These are phyloP conservation scores for Neurospora sp. DNA, from an alignment of 495 filamentous ascomycete species.

Conservation along the genomic window DNA sequence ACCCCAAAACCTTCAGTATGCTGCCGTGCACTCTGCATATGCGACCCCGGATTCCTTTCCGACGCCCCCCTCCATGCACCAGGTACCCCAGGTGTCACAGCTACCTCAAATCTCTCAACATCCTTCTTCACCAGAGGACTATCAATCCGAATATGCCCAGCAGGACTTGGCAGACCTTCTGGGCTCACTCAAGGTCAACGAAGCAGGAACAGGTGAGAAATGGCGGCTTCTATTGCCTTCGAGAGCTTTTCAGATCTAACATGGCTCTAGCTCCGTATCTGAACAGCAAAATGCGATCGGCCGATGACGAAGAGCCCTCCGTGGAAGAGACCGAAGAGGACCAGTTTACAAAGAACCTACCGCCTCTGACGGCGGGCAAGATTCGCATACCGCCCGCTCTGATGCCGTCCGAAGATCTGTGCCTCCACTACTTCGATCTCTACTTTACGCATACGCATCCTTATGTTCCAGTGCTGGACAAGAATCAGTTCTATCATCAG, in stretches of 20 bases:
- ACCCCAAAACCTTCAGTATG: conserved; percentile 40
- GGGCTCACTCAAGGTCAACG: conserved; percentile 79
- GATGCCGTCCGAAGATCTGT: conserved; percentile 82
- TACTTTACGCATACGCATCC: conserved; percentile 92
- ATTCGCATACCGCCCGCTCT: conserved; percentile 88
- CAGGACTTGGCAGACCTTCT: conserved; percentile 69
- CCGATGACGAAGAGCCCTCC: conserved; percentile 57
- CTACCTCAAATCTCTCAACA: conserved; percentile 19
- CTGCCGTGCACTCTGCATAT: conserved; percentile 35
- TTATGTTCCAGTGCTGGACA: conserved; percentile 89
- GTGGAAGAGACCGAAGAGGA: conserved; percentile 66
- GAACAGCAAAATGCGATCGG: conserved; percentile 54
- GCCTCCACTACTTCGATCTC: conserved; percentile 78
- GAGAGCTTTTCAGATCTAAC: conserved; percentile 4
- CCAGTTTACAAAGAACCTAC: conserved; percentile 32
- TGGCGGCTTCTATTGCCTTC: not conserved
- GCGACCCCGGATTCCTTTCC: conserved; percentile 38
- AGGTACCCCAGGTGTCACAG: not conserved
- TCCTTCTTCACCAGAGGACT: conserved; percentile 36
- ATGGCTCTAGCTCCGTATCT: conserved; percentile 66
- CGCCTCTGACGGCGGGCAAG: conserved; percentile 54
- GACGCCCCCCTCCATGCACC: conserved; percentile 40
- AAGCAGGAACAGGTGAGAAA: conserved; percentile 72
- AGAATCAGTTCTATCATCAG: conserved; percentile 75
- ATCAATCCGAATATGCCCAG: conserved; percentile 58